phyloP scores from a whole-genome alignment of 2,329 filamentous ascomycete genomes.

The Penicillium sp. region DNA sequence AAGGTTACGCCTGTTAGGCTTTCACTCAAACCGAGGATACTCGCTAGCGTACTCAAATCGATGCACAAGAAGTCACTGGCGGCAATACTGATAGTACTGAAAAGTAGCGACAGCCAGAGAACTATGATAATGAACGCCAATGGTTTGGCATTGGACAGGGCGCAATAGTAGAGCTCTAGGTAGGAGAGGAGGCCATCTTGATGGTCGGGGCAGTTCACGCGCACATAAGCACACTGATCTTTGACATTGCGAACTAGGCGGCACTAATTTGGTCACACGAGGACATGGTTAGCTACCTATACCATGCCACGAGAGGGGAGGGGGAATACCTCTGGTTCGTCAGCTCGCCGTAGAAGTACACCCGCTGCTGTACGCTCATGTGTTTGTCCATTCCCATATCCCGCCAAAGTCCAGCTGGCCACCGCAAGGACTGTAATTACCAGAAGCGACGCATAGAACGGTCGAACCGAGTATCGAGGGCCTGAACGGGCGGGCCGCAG shows the following conservation, averaged over 20 bases:
- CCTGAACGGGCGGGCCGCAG: constrained; percentile 33
- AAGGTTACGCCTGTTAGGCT: constrained; percentile 96
- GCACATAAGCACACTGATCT: constrained; percentile 88
- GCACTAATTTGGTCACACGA: constrained; percentile 61
- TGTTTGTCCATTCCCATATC: constrained; percentile 17
- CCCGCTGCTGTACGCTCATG: constrained; percentile 14
- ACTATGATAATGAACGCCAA: constrained; percentile 80
- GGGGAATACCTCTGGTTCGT: constrained; percentile 38
- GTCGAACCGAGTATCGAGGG: constrained; percentile 50
- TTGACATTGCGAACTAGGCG: constrained; percentile 75
- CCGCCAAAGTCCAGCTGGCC: constrained; percentile 36
- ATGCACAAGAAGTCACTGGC: constrained; percentile 98
- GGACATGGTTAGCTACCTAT: constrained; percentile 22
- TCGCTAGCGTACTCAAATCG: constrained; percentile 91
- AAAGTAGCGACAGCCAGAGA: constrained; percentile 84
- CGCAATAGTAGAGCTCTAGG: constrained; percentile 89
- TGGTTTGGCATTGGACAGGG: constrained; percentile 69
- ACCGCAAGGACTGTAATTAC: constrained; percentile 43
- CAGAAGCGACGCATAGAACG: constrained; percentile 55
- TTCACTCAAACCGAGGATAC: constrained; percentile 88
- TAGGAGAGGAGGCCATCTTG: constrained; percentile 91
- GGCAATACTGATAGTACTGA: constrained; percentile 96
- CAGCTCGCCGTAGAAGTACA: constrained; percentile 29
- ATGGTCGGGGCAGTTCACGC: constrained; percentile 81
- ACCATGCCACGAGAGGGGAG: constrained; percentile 14